Percentiles rank a stretch among this genome's conserved stretches.
phyloP scores from a whole-genome alignment of 202 grass and related monocot species.

The Bolboschoenoplectus hybrid region DNA sequence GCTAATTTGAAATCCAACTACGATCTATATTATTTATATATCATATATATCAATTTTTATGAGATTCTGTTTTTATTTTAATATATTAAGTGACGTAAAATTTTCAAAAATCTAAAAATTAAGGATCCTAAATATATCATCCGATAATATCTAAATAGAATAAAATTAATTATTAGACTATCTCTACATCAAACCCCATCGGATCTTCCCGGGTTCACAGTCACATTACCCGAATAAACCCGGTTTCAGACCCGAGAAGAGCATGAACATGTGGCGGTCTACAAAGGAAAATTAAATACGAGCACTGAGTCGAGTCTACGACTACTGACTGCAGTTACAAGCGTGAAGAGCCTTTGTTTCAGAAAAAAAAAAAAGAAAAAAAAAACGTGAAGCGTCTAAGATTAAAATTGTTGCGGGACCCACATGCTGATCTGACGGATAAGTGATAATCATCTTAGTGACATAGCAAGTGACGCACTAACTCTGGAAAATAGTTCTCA shows the following conservation, averaged over 20 bases:
- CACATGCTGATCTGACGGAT: not conserved
- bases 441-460: not conserved
- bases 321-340: not conserved
- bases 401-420: constrained; percentile 24
- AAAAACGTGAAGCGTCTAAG: constrained; percentile 12
- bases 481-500: not conserved
- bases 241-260: not conserved
- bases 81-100: not conserved
- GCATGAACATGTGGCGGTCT: not conserved
- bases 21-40: not conserved
- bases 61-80: not conserved
- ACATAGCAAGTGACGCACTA: constrained; percentile 18
- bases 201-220: not conserved
- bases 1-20: not conserved
- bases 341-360: too few species aligned
- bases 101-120: not conserved
- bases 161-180: not conserved
- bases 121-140: not conserved
- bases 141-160: not conserved
- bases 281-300: not conserved
- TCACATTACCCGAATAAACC: not conserved
- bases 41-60: not conserved
- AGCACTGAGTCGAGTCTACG: too few species aligned
- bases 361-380: too few species aligned
- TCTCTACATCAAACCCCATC: not conserved